These are phyloP conservation scores for Magnusiomyces fungicola DNA, from an alignment of 1,139 yeast genomes.

Conservation along the genomic window DNA sequence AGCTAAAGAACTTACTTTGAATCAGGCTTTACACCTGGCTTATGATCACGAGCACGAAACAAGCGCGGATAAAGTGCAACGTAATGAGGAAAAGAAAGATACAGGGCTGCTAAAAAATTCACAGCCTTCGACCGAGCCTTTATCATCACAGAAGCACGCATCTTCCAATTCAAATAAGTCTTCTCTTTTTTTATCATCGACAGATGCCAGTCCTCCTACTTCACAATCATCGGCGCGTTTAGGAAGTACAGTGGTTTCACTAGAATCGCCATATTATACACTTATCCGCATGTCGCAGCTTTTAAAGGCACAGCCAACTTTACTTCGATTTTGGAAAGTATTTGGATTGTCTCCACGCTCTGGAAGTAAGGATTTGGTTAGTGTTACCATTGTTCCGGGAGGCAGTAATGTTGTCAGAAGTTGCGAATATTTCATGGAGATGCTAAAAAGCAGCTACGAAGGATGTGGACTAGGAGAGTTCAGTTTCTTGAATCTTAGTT, in stretches of 20 bases:
- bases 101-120: too few species aligned
- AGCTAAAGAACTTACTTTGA: neutral
- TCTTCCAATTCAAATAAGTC: too few species aligned
- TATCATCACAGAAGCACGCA: too few species aligned
- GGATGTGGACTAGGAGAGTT: slow-evolving; percentile 32
- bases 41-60: neutral
- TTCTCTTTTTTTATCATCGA: too few species aligned
- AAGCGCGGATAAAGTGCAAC: too few species aligned
- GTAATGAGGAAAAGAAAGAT: too few species aligned
- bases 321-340: slow-evolving; percentile 34
- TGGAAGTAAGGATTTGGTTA: slow-evolving; percentile 27
- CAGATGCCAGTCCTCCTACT: too few species aligned
- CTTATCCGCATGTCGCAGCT: slow-evolving; percentile 23
- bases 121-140: too few species aligned
- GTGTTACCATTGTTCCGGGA: slow-evolving; percentile 28
- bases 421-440: slow-evolving; percentile 23
- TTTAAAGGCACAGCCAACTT: slow-evolving; percentile 32
- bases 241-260: slow-evolving; percentile 1
- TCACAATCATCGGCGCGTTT: neutral
- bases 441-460: slow-evolving; percentile 31
- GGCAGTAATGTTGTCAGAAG: slow-evolving; percentile 25
- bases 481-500: slow-evolving; percentile 24
- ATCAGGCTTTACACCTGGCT: neutral
- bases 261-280: slow-evolving; percentile 18
- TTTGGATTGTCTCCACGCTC: slow-evolving; percentile 33